Evolutionary conservation across 2,329 filamentous ascomycete genomes (phyloP), one percentile per base, ranked within the genome.

Genomic region (Exophiala spinifera): DNA sequence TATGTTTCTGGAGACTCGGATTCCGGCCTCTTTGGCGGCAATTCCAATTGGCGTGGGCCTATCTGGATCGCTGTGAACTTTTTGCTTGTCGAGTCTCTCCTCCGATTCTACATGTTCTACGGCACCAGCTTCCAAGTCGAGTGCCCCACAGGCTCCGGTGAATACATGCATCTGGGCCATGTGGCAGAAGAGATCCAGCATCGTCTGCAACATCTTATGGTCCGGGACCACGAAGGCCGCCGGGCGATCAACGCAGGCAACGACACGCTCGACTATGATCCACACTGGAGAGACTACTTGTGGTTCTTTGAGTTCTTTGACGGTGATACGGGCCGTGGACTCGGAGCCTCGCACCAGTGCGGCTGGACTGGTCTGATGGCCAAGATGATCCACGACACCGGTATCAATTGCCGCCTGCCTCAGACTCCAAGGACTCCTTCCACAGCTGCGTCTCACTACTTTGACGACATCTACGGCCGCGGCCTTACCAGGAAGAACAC

Each of bases 251-350:
- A 97, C 66, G 86, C 82, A 52, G 87, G 89, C 15, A 90, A 88
- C 63, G 86, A 96, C 64, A 81, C 86, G 62, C 84, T 96, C 28
- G 91, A 97, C 73, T 96, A 88, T 66, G 91, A 97, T 67, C 86
- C 89, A 20, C 79, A 96, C 71, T 97, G 92, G 92, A 92, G 87
- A 70, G 91, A 95, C 66, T 84, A 91, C 66, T 78, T 97, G 65
- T 96, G 90, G 89, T 97, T 95, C 79, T 88, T 95, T 69, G 92
- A 97, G 70, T 97, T 95, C 78, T 97, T 97, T 68, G 92, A 97
- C 67, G 92, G 91, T 36, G 91, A 97, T 69, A 86, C 79, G 47
- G 92, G 92, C 13, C 87, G 91, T 62, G 92, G 94, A 14, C 80
- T 97, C 1, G 92, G 92, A 53, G 90, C 92, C 34, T 92, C 86